Conservation (phyloP, 73 alveolate genomes). For the Diophrys sp. region DNA sequence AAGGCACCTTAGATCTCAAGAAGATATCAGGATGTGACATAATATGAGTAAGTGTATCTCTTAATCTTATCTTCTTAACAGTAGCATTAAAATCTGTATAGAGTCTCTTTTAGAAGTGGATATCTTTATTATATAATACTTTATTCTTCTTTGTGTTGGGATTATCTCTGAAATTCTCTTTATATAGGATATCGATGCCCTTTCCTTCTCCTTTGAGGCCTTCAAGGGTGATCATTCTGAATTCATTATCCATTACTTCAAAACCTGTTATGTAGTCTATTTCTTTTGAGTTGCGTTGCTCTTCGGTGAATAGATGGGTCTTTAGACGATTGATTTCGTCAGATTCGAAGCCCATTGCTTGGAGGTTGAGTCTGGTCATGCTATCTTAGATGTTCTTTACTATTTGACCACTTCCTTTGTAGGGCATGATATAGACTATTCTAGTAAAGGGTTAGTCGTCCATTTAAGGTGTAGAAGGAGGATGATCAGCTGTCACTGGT, state of each 20-base stretch:
- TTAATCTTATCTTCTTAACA: constrained; percentile 59
- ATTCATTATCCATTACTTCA: constrained; percentile 62
- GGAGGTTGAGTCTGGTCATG: constrained; percentile 50
- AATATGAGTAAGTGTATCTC: constrained; percentile 57
- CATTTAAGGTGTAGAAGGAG: neutral
- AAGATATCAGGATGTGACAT: constrained; percentile 72
- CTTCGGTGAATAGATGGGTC: constrained; percentile 57
- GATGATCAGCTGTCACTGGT: neutral
- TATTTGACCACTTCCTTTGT: constrained; percentile 50
- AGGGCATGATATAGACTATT: constrained; percentile 61
- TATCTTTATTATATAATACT: constrained; percentile 67
- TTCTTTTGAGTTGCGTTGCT: constrained; percentile 42
- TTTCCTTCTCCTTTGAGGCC: constrained; percentile 72
- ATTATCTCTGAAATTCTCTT: constrained; percentile 40
- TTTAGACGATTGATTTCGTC: constrained; percentile 50
- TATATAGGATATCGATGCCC: constrained; percentile 46
- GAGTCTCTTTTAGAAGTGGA: constrained; percentile 56
- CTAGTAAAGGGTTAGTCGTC: constrained; percentile 20
- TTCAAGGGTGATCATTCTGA: constrained; percentile 62
- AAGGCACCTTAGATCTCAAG: constrained; percentile 71
- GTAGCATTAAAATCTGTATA: constrained; percentile 61
- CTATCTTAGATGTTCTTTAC: constrained; percentile 27
- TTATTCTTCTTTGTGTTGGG: constrained; percentile 54
- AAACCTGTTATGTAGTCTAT: constrained; percentile 68
- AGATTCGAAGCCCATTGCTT: constrained; percentile 35